Percentiles rank a stretch among this genome's conserved stretches.
Evolutionary conservation across 345 rosid species (phyloP).

Genomic region (Aethionema arabicum): DNA sequence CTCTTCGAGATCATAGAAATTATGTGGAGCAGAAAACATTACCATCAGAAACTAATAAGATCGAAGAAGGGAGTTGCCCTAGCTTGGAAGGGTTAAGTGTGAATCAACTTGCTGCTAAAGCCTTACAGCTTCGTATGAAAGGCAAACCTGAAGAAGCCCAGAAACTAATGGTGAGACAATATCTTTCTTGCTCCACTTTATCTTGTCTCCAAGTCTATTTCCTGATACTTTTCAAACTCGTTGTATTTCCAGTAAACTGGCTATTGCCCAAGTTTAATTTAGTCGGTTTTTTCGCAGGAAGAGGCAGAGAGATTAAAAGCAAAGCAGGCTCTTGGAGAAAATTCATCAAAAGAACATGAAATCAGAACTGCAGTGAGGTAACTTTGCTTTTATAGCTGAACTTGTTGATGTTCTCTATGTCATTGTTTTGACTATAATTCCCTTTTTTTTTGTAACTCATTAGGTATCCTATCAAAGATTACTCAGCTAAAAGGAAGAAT

Average conservation of each 20-base stretch:
- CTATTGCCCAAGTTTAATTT: neutral
- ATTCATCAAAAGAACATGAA: slow-evolving; percentile 37
- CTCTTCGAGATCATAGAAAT: slow-evolving; percentile 32
- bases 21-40: slow-evolving; percentile 28
- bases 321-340: slow-evolving; percentile 47
- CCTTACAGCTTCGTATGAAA: slow-evolving; percentile 80
- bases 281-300: slow-evolving; percentile 43
- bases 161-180: slow-evolving; percentile 58
- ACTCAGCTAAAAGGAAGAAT: slow-evolving; percentile 45
- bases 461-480: slow-evolving; percentile 44
- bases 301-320: slow-evolving; percentile 62
- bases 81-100: slow-evolving; percentile 51
- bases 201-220: slow-evolving; percentile 5
- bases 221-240: neutral
- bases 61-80: slow-evolving; percentile 33
- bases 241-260: no score
- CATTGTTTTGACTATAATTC: neutral
- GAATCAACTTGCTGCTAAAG: slow-evolving; percentile 87
- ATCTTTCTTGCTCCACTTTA: neutral
- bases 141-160: slow-evolving; percentile 92
- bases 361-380: slow-evolving; percentile 51
- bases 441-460: slow-evolving; percentile 7
- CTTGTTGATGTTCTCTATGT: neutral
- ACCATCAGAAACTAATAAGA: slow-evolving; percentile 26
- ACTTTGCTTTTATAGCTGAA: neutral